These are phyloP conservation scores for Chondrostereum purpureum DNA, from an alignment of 1,284 basidiomycete species.

Conservation along the genomic window DNA sequence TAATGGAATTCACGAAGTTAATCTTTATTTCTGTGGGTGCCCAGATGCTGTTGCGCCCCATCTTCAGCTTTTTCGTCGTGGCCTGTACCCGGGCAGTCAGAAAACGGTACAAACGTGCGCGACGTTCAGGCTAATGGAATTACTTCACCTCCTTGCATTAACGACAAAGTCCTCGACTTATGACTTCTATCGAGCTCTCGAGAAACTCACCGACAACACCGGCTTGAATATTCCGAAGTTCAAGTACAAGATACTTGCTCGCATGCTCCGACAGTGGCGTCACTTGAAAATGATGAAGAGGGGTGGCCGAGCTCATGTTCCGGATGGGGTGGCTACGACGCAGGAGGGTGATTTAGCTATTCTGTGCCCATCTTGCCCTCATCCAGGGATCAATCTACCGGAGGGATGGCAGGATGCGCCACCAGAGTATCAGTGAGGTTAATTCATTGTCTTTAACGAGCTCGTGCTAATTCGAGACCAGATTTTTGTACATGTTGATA, in stretches of 20 bases:
- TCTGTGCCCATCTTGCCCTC: conserved; percentile 25
- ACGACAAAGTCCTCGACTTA: background rate
- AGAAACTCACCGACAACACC: background rate
- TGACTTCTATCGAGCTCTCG: conserved; percentile 1
- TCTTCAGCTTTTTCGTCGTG: conserved; percentile 14
- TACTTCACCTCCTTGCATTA: background rate
- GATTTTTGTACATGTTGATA: conserved; percentile 13
- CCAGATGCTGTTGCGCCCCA: background rate
- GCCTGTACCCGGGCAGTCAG: conserved; percentile 16
- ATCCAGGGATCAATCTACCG: conserved; percentile 20
- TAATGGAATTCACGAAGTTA: conserved; percentile 14
- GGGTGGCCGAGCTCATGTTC: conserved; percentile 14
- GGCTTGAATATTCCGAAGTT: background rate
- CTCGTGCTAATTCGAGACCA: conserved; percentile 1
- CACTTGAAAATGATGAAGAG: conserved; percentile 23
- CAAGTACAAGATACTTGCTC: conserved; percentile 14
- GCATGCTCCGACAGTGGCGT: conserved; percentile 13
- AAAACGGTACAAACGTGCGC: conserved; percentile 15
- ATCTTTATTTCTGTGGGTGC: conserved; percentile 17
- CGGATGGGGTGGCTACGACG: conserved; percentile 5
- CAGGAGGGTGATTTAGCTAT: conserved; percentile 17
- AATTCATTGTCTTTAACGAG: background rate
- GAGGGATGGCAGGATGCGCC: conserved; percentile 12
- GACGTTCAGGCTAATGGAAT: conserved; percentile 5
- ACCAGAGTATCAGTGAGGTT: background rate